Percentiles rank a stretch among this genome's conserved stretches.
Conservation (phyloP, 768 basidiomycete genomes). For the Mycena galopus region DNA sequence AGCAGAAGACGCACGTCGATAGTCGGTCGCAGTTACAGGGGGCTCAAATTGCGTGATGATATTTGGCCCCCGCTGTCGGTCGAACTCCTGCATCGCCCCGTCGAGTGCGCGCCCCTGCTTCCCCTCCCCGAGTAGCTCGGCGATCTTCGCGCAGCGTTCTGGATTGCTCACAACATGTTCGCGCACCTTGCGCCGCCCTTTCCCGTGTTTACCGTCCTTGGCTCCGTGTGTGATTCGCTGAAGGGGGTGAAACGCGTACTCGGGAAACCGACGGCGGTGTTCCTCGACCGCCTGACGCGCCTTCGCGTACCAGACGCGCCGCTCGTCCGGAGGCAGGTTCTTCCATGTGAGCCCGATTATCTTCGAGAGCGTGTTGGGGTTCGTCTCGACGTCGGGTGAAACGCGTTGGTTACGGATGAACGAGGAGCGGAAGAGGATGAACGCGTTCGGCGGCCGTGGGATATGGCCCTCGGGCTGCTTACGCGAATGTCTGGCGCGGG, state of each 20-base stretch:
- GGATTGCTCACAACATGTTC: slow-evolving; percentile 56
- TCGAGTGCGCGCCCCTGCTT: slow-evolving; percentile 71
- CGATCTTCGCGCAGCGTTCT: slow-evolving; percentile 76
- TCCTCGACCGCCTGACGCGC: slow-evolving; percentile 79
- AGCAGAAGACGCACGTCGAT: slow-evolving; percentile 61
- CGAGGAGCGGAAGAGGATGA: slow-evolving; percentile 88
- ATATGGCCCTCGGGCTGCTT: slow-evolving; percentile 60
- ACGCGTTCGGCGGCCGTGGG: slow-evolving; percentile 88
- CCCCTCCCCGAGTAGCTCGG: slow-evolving; percentile 72
- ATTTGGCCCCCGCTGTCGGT: slow-evolving; percentile 56
- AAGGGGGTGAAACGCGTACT: slow-evolving; percentile 78
- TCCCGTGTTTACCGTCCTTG: slow-evolving; percentile 47
- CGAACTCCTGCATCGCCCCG: slow-evolving; percentile 69
- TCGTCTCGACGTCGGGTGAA: slow-evolving; percentile 82
- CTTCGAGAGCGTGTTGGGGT: slow-evolving; percentile 87
- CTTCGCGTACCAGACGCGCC: slow-evolving; percentile 81
- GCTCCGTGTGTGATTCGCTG: slow-evolving; percentile 46
- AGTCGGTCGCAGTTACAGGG: slow-evolving; percentile 61
- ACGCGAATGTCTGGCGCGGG: slow-evolving; percentile 20
- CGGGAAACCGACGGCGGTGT: slow-evolving; percentile 79
- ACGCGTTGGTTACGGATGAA: slow-evolving; percentile 87
- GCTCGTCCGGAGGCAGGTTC: slow-evolving; percentile 80
- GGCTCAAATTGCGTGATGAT: slow-evolving; percentile 63
- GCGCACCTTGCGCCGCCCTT: slow-evolving; percentile 65
- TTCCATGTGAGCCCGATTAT: slow-evolving; percentile 90